Percentiles rank a stretch among this genome's conserved stretches.
Evolutionary conservation across 1,284 basidiomycete genomes (phyloP).

Genomic region (Ustilago esculenta): DNA sequence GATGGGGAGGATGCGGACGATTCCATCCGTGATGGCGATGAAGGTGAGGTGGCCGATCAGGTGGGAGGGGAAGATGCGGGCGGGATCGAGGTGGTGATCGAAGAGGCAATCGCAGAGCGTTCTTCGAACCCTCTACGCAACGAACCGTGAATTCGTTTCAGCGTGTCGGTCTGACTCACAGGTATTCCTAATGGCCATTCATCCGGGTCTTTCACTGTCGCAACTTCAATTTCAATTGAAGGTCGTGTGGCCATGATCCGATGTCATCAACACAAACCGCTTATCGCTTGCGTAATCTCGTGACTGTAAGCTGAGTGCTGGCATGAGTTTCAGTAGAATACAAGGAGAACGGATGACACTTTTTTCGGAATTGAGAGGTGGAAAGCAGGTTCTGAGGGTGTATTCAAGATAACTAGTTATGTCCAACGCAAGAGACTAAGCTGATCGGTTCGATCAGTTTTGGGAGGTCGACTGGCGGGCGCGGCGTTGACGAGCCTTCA

Average conservation of each 20-base stretch:
- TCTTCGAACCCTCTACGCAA: conserved; percentile 25
- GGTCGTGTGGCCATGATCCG: no score
- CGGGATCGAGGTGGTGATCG: conserved; percentile 18
- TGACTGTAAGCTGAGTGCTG: no score
- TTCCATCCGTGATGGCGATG: conserved; percentile 7
- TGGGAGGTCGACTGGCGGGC: conserved; percentile 16
- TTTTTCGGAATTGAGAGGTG: no score
- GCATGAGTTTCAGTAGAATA: background rate
- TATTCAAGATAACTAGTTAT: no score
- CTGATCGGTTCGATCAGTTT: no score
- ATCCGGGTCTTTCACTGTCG: no score
- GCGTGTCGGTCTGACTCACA: background rate
- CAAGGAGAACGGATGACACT: background rate
- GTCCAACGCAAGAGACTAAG: no score
- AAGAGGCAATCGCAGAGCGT: background rate
- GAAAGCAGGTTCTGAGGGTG: background rate
- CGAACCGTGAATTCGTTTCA: conserved; percentile 1
- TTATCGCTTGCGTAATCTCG: no score
- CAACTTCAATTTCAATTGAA: no score
- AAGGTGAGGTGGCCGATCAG: background rate
- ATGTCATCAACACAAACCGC: no score
- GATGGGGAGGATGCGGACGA: conserved; percentile 9
- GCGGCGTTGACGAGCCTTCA: conserved; percentile 42
- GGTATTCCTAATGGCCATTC: no score
- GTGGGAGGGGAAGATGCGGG: background rate